Evolutionary conservation across 169 alveolate genomes (phyloP).

Genomic region (Cryptosporidium meleagridis): DNA sequence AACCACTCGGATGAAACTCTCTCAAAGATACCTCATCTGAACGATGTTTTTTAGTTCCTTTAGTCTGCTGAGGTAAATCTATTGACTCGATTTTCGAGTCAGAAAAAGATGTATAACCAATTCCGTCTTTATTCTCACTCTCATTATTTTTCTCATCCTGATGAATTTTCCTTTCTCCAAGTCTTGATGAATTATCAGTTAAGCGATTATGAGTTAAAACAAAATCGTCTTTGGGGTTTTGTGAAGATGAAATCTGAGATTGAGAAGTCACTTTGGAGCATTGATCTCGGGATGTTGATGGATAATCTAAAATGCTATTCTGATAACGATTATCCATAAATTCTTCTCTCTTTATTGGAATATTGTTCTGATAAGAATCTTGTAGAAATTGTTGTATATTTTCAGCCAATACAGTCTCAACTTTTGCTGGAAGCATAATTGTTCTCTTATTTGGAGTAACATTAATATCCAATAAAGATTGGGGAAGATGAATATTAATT

Average conservation of each 20-base stretch:
- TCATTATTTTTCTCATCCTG: neutral
- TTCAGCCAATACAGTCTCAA: slow-evolving; percentile 25
- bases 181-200: neutral
- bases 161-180: no score
- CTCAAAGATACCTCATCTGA: neutral
- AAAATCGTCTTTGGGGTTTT: no score
- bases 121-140: neutral
- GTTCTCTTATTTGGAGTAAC: slow-evolving; percentile 65
- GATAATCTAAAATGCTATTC: neutral
- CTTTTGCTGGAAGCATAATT: slow-evolving; percentile 46
- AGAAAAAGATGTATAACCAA: no score
- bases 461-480: slow-evolving; percentile 32
- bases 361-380: slow-evolving; percentile 21
- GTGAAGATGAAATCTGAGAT: neutral
- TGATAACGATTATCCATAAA: neutral
- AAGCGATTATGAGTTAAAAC: no score
- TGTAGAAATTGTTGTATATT: slow-evolving; percentile 23
- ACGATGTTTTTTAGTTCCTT: no score
- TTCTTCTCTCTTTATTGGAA: slow-evolving; percentile 39
- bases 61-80: no score
- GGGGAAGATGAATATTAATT: slow-evolving; percentile 44
- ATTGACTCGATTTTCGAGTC: no score
- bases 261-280: neutral
- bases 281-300: neutral
- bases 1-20: neutral